These are phyloP conservation scores for Stephania yunnanensis DNA, from an alignment of 164 flowering plant genomes.

Conservation along the genomic window DNA sequence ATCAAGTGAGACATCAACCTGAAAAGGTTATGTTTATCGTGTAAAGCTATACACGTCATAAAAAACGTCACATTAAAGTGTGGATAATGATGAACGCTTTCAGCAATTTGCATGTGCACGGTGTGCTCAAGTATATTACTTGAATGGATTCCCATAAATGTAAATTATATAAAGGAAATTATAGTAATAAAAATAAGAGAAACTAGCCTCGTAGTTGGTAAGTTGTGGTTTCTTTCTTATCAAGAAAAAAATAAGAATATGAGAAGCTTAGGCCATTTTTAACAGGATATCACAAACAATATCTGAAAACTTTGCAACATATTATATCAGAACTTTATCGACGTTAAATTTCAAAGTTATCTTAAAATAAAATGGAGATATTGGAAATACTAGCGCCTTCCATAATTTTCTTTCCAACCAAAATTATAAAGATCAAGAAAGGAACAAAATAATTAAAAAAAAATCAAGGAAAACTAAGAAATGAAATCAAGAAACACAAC, in stretches of 20 bases:
- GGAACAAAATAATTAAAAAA: neutral
- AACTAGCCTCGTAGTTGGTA: no score
- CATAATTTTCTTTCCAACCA: neutral
- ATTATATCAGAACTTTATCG: neutral
- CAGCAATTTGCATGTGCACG: neutral
- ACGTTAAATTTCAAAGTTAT: neutral
- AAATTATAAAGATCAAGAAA: neutral
- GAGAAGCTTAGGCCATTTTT: no score
- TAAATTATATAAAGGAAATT: no score
- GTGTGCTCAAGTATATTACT: neutral
- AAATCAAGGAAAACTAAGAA: neutral
- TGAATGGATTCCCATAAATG: no score
- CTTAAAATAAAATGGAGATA: neutral
- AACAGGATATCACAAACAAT: no score
- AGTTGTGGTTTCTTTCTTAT: no score
- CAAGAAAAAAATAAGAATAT: no score
- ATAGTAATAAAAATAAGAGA: no score
- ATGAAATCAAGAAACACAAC: slow-evolving; percentile 6
- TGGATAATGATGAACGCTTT: neutral
- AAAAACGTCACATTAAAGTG: neutral
- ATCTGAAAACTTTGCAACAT: no score
- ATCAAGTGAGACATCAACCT: neutral
- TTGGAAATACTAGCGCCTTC: neutral
- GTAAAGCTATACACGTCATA: neutral
- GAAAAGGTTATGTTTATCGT: neutral